Evolutionary conservation across 495 filamentous ascomycete species (phyloP).

Genomic region (Barbatosphaeria neglecta): DNA sequence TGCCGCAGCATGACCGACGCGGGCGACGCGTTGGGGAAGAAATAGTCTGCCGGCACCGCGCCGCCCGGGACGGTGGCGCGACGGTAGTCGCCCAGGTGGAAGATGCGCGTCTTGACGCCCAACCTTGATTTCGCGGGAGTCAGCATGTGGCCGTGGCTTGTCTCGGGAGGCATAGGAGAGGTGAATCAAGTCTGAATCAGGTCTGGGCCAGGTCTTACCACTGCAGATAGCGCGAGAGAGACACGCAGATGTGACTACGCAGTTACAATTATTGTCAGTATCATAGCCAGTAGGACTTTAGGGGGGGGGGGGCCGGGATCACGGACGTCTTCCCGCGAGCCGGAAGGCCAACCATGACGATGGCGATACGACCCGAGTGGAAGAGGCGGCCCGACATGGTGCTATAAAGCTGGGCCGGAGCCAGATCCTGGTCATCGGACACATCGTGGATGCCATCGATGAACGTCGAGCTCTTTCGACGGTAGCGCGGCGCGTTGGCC

Average conservation of each 20-base stretch:
- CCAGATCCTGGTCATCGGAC: conserved; percentile 67
- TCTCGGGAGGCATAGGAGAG: conserved; percentile 3
- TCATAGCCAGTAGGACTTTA: too few relatives aligned
- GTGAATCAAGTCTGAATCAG: too few relatives aligned
- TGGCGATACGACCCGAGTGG: conserved; percentile 92
- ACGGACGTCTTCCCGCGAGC: conserved; percentile 92
- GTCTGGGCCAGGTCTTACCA: too few relatives aligned
- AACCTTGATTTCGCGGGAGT: conserved; percentile 46
- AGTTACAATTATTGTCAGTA: conserved; percentile 18
- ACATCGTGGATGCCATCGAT: conserved; percentile 97
- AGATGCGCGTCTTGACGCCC: conserved; percentile 94
- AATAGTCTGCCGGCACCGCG: conserved; percentile 94
- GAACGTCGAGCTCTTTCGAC: conserved; percentile 86
- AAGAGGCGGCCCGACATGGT: conserved; percentile 95
- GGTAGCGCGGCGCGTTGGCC: conserved; percentile 67
- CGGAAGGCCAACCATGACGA: conserved; percentile 91
- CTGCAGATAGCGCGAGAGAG: conserved; percentile 84
- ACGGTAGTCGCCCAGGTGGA: conserved; percentile 94
- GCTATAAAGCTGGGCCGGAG: conserved; percentile 93
- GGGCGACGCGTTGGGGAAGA: conserved; percentile 87
- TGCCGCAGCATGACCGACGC: conserved; percentile 80
- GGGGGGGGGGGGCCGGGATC: conserved; percentile 1
- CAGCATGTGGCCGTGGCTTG: not conserved
- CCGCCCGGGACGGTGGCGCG: conserved; percentile 75
- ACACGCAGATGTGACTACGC: conserved; percentile 81